A percentile compares a stretch with the other conserved stretches of the same genome.
phyloP scores from a whole-genome alignment of 192 early-diverging fungal genomes.

The Chytriomyces hyalinus region DNA sequence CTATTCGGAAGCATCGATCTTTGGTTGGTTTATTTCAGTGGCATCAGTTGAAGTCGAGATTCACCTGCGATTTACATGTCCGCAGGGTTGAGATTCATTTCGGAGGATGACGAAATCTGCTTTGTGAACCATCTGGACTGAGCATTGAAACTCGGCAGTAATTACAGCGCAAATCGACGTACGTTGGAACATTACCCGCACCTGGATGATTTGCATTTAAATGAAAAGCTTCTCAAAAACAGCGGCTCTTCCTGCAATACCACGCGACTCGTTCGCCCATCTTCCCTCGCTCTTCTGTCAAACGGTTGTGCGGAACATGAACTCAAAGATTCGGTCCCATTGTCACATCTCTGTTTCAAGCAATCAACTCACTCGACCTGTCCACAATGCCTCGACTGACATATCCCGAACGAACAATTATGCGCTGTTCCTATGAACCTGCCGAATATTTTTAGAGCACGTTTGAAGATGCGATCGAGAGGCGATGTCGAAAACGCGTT shows the following conservation, averaged over 20 bases:
- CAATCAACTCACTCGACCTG: slow-evolving; percentile 87
- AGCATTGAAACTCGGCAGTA: background rate
- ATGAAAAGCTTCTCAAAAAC: background rate
- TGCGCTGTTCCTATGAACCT: slow-evolving; percentile 79
- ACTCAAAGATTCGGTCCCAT: slow-evolving; percentile 39
- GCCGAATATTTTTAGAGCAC: slow-evolving; percentile 86
- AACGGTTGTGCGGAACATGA: background rate
- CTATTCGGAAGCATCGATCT: background rate
- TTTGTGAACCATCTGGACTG: slow-evolving; percentile 20
- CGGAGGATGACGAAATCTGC: slow-evolving; percentile 14
- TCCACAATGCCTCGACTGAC: slow-evolving; percentile 78
- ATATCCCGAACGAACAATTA: slow-evolving; percentile 78
- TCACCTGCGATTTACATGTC: background rate
- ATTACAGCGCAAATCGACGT: slow-evolving; percentile 2
- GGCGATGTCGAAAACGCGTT: background rate
- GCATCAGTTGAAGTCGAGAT: background rate
- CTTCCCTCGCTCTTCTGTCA: background rate
- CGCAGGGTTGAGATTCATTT: slow-evolving; percentile 13
- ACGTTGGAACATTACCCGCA: no score
- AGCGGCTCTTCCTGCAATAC: background rate
- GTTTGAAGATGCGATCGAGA: slow-evolving; percentile 55
- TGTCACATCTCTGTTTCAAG: slow-evolving; percentile 77
- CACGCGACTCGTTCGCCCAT: slow-evolving; percentile 10
- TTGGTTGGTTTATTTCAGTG: slow-evolving; percentile 3
- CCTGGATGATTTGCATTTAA: background rate